Percentiles rank a stretch among this genome's conserved stretches.
phyloP scores from a whole-genome alignment of 2,329 filamentous ascomycete species.

The Fusarium anthophilum region DNA sequence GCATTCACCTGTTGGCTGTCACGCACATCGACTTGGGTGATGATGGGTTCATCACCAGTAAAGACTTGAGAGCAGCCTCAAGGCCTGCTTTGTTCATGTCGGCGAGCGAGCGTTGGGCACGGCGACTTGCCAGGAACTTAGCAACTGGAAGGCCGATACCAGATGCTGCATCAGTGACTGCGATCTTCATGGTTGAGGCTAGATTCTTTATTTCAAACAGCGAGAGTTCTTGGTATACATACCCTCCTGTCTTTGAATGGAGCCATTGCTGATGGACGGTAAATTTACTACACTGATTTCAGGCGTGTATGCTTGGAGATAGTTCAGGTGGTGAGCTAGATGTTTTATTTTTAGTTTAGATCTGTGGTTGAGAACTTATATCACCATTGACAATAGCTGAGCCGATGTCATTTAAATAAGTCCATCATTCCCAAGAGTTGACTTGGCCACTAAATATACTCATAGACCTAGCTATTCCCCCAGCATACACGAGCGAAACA shows the following conservation, averaged over 20 bases:
- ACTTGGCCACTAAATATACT: accelerated
- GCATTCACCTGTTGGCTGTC: not conserved
- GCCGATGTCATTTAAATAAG: not conserved
- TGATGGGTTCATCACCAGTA: not conserved
- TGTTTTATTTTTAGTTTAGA: accelerated
- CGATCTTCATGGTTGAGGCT: not conserved
- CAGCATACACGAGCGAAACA: accelerated
- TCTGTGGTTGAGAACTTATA: accelerated
- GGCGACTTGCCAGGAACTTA: not conserved
- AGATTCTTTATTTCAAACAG: accelerated
- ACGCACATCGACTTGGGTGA: not conserved
- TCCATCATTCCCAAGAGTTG: no score
- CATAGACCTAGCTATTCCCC: not conserved
- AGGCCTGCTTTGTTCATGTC: not conserved
- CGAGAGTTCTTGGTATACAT: no score
- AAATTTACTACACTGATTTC: not conserved
- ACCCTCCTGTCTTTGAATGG: not conserved
- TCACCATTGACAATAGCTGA: accelerated
- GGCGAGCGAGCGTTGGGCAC: not conserved
- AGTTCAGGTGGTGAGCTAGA: accelerated
- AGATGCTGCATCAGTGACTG: not conserved
- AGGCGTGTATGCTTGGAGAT: not conserved
- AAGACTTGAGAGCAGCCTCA: not conserved
- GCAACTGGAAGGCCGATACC: not conserved
- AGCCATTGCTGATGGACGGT: not conserved